A percentile compares a stretch with the other conserved stretches of the same genome.
These are phyloP conservation scores for Schwanniomyces occidentalis DNA, from an alignment of 805 yeast genomes.

Conservation along the genomic window DNA sequence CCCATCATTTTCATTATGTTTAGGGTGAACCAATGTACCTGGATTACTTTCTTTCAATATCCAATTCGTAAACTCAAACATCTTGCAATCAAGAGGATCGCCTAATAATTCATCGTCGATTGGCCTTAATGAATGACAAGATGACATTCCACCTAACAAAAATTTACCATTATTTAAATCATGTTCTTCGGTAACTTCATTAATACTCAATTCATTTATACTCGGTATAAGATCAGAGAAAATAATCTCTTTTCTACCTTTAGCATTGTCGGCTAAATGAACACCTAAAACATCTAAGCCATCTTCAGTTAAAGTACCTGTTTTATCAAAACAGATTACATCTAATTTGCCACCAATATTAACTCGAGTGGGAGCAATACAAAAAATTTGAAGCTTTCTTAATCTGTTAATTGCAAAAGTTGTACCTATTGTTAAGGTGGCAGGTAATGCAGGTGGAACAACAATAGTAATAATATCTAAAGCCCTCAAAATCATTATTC, in stretches of 20 bases:
- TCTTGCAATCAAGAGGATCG: conserved; percentile 89
- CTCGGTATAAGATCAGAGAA: conserved; percentile 28
- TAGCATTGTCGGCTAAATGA: conserved; percentile 42
- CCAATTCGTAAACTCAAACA: conserved; percentile 91
- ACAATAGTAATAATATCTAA: conserved; percentile 93
- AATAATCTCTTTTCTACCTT: conserved; percentile 39
- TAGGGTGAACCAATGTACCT: conserved; percentile 16
- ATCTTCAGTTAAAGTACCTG: conserved; percentile 97
- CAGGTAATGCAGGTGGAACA: conserved; percentile 98
- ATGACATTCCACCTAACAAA: conserved; percentile 51
- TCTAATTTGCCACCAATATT: conserved; percentile 96
- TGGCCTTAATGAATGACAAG: conserved; percentile 84
- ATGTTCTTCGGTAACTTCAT: conserved; percentile 12
- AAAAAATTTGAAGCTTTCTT: conserved; percentile 64
- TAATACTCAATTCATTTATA: conserved; percentile 10
- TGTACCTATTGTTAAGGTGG: conserved; percentile 94
- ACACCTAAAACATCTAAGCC: conserved; percentile 82
- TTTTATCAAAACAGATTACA: conserved; percentile 89
- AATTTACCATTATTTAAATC: conserved; percentile 30
- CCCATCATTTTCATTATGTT: conserved; percentile 15
- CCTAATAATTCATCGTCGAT: conserved; percentile 84
- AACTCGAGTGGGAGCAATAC: conserved; percentile 92
- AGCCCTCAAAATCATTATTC: conserved; percentile 80
- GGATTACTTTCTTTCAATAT: conserved; percentile 60
- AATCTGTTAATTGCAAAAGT: conserved; percentile 84